Base-by-base conservation (phyloP, 768 basidiomycete genomes). In the Boletellus ananiceps region DNA sequence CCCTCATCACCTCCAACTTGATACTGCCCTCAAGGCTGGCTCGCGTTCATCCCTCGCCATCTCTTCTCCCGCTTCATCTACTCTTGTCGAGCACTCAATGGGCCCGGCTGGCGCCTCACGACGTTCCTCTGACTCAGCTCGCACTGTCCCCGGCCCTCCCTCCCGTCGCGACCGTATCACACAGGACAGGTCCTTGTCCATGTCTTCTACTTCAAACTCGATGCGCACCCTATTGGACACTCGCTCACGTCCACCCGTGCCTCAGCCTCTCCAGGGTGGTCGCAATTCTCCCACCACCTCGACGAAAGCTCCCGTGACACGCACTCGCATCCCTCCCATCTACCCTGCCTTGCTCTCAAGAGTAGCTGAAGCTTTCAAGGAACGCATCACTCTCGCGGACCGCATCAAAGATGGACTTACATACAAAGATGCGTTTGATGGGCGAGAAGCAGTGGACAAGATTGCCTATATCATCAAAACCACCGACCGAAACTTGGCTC, bases 401-500 rank as follows among this genome's bases (percentile, higher is more conserved):
- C 79, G 87, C 45, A 70, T 87, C 67, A 99, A 99, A 68, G 94
- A 99, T 63, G 94, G 93, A 2, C 79, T 99, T 57, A 91, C 91
- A 5, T 99, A 98, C 73, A 92, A 89, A 62, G 92, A 94, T 60
- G 83, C 93, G 2, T 99, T 99, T 59, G 94, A 98, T 64, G 96
- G 96, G 4, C 84, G 94, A 21, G 93, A 95, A 61, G 96, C 96
- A 1, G 95, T 99, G 34, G 92, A 94, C 69, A 91, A 93, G 71
- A 91, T 99, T 56, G 87, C 93, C 13, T 93, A 96, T 63, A 95
- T 99, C 64, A 96, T 98, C 78, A 94, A 94, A 71, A 98, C 96
- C 3, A 92, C 93, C 6, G 96, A 99, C 70, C 80, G 96, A 13
- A 98, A 96, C 68, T 78, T 99, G 23, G 96, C 96, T 11, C 72